Evolutionary conservation across 257 asterid genomes (phyloP), one percentile per base, ranked within the genome.

Genomic region (Nemophila menziesii): DNA sequence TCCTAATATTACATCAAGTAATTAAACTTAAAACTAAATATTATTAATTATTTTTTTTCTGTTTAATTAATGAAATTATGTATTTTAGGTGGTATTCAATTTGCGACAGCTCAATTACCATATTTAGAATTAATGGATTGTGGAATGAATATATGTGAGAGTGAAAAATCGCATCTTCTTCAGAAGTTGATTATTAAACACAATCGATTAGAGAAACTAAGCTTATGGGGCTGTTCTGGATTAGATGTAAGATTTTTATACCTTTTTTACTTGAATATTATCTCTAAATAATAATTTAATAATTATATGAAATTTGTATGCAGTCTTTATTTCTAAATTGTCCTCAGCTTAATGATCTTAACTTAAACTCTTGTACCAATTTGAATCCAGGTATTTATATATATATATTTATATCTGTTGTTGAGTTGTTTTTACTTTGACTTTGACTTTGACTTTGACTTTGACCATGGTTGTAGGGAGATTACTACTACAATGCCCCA

Each of bases 181-280:
- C 99, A 90, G 62, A 90, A 90, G 80, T 41, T 85, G 66, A 85
- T 90, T 33, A 82, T 90, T 55, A 90, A 90, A 72, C 99, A 90
- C 61, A 73, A 54, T 68, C 71, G 74, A 54, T 54, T 90, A 72
- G 79, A 75, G 79, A 81, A 79, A 66, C 75, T 90, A 46, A 90
- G 99, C 76, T 73, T 90, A 46, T 90, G 99, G 99, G 99, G 99
- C 38, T 90, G 96, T 65, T 85, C 96, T 33, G 94, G 92, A 43
- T 74, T 90, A 67, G 93, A 90, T 68, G 99, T 90, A 67, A 78
- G 92, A 57, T 69, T 60, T 58, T 33, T 36, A n/a, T n/a, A 20
- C 22, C 51, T 34, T 7, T 0, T 2, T 16, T 4, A 8, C 4
- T 19, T 20, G 23, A 12, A 12, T 19, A 5, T 18, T 8, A 13